phyloP scores from a whole-genome alignment of 768 basidiomycete species.

The Coprinopsis cinerea region DNA sequence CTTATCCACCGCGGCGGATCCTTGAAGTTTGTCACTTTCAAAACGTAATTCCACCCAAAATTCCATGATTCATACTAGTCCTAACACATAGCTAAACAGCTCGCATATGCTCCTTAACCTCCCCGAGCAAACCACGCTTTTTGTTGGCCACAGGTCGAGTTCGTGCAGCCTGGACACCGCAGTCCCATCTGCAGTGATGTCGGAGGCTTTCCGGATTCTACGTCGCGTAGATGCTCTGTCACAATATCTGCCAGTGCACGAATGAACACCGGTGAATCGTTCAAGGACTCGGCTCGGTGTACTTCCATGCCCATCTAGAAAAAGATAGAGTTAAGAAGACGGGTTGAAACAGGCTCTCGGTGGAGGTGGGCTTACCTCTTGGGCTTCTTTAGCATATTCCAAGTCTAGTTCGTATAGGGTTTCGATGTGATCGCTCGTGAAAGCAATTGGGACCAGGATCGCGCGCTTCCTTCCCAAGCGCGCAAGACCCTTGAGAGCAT shows the following conservation, averaged over 20 bases:
- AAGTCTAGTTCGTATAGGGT: conserved; percentile 95
- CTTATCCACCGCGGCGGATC: conserved; percentile 1
- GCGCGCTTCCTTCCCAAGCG: conserved; percentile 70
- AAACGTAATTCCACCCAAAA: conserved; percentile 5
- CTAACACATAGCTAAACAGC: conserved; percentile 6
- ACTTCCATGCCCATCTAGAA: conserved; percentile 87
- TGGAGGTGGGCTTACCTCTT: conserved; percentile 49
- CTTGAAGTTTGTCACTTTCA: neutral
- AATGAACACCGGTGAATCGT: conserved; percentile 94
- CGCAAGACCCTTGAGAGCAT: conserved; percentile 83
- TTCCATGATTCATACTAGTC: neutral
- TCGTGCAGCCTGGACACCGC: conserved; percentile 92
- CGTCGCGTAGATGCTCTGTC: conserved; percentile 68
- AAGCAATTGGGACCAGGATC: conserved; percentile 91
- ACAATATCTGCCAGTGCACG: conserved; percentile 91
- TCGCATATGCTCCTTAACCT: conserved; percentile 37
- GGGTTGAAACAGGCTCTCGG: conserved; percentile 23
- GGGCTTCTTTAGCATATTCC: conserved; percentile 88
- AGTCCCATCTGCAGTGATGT: conserved; percentile 77
- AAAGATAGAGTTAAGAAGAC: conserved; percentile 13
- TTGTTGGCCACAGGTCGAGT: conserved; percentile 78
- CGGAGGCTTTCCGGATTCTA: conserved; percentile 51
- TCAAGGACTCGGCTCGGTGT: conserved; percentile 83
- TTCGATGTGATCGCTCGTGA: conserved; percentile 99
- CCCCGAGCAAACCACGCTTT: conserved; percentile 88